Conservation (phyloP, 2,329 filamentous ascomycete species). For the Phyllosticta paracitricarpa region DNA sequence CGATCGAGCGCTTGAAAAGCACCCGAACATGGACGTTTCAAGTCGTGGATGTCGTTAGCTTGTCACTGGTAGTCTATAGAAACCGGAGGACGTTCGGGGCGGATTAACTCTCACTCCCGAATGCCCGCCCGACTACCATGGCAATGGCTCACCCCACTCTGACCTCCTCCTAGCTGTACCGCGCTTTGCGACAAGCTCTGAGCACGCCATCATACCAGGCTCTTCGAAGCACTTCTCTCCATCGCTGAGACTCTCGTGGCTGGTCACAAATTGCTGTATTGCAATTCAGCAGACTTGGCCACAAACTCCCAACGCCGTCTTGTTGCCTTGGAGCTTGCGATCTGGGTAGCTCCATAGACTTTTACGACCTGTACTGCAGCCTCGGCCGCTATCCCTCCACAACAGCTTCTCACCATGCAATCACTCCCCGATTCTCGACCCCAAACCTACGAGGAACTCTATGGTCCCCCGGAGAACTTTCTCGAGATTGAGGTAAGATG, state of each 20-base stretch:
- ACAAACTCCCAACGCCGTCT: neutral
- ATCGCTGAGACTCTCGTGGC: neutral
- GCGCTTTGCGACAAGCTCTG: neutral
- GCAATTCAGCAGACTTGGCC: neutral
- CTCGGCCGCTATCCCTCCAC: neutral
- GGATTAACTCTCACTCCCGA: neutral
- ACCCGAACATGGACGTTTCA: no score
- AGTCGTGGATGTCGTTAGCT: no score
- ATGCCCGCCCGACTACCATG: neutral
- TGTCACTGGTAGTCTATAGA: neutral
- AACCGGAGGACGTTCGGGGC: neutral
- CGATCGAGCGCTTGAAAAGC: no score
- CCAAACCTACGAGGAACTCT: conserved; percentile 98
- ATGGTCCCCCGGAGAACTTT: conserved; percentile 96
- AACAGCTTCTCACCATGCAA: conserved; percentile 40
- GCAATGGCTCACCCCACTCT: neutral
- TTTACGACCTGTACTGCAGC: neutral
- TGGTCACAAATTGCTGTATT: neutral
- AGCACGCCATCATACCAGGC: neutral
- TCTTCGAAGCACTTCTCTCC: neutral
- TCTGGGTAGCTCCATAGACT: neutral
- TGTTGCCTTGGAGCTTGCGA: neutral
- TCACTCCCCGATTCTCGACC: conserved; percentile 60
- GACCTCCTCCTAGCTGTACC: neutral
- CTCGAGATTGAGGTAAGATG: conserved; percentile 81